Conservation (phyloP, 2,329 filamentous ascomycete genomes). For the Colletotrichum spinosum region DNA sequence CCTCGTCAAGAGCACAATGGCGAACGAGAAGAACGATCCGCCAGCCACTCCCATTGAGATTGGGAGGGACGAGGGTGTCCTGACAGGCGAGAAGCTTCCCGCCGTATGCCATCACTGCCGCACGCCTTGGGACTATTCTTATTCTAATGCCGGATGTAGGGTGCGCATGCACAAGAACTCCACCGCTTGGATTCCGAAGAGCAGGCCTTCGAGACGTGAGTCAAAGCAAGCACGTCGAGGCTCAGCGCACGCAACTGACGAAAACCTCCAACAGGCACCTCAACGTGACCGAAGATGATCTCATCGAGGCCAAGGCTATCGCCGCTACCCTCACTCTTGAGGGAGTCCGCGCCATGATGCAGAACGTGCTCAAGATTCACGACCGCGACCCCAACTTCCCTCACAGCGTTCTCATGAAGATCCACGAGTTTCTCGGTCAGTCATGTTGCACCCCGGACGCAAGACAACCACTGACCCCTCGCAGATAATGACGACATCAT, state of each 20-base stretch:
- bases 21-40: conserved; percentile 31
- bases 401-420: conserved; percentile 52
- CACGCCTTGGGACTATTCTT: neutral
- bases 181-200: conserved; percentile 29
- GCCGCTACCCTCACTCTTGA: conserved; percentile 50
- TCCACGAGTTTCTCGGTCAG: conserved; percentile 54
- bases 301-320: conserved; percentile 56
- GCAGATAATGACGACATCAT: conserved; percentile 45
- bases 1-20: conserved; percentile 23
- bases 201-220: conserved; percentile 32
- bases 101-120: conserved; percentile 9
- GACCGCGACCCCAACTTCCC: conserved; percentile 58
- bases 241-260: neutral
- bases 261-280: conserved; percentile 38
- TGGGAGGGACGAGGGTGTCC: conserved; percentile 22
- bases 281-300: conserved; percentile 55
- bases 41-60: conserved; percentile 27
- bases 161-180: conserved; percentile 13
- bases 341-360: conserved; percentile 52
- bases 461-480: neutral
- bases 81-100: conserved; percentile 32
- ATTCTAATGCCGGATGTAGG: neutral
- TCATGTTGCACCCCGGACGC: conserved; percentile 47
- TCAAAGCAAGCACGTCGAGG: neutral
- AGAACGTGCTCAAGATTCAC: conserved; percentile 53